phyloP scores from a whole-genome alignment of 495 filamentous ascomycete species.

The Penicillium chermesinum region DNA sequence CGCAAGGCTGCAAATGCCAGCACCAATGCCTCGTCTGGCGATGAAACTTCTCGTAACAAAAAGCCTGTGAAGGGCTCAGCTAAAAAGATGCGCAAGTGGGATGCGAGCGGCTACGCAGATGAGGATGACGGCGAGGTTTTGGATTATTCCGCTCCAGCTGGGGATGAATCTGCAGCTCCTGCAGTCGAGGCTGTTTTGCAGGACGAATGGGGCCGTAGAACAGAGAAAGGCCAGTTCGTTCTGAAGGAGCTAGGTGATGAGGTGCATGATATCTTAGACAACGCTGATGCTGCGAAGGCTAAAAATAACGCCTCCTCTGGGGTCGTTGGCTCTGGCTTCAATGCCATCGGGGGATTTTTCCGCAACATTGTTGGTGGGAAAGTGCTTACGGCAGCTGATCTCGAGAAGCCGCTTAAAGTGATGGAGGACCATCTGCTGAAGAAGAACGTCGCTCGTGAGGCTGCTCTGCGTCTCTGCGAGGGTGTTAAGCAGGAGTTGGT shows the following conservation, averaged over 20 bases:
- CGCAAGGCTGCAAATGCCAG: slow-evolving; percentile 66
- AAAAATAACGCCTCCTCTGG: slow-evolving; percentile 48
- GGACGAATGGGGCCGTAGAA: slow-evolving; percentile 76
- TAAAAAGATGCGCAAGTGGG: slow-evolving; percentile 89
- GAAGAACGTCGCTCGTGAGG: slow-evolving; percentile 96
- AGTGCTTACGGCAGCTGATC: slow-evolving; percentile 75
- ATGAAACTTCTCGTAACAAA: slow-evolving; percentile 61
- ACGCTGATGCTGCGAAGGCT: slow-evolving; percentile 60
- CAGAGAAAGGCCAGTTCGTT: slow-evolving; percentile 85
- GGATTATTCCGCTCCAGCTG: slow-evolving; percentile 73
- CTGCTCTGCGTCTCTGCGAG: slow-evolving; percentile 84
- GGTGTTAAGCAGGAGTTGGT: slow-evolving; percentile 85
- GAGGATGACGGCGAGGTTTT: slow-evolving; percentile 76
- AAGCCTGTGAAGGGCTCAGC: slow-evolving; percentile 51
- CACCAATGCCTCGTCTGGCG: slow-evolving; percentile 73
- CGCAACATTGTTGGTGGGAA: slow-evolving; percentile 93
- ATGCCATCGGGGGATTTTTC: slow-evolving; percentile 79
- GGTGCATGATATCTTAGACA: slow-evolving; percentile 79
- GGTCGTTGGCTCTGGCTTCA: slow-evolving; percentile 70
- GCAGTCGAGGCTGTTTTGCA: slow-evolving; percentile 67
- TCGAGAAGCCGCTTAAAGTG: slow-evolving; percentile 84
- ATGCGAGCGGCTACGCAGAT: slow-evolving; percentile 80
- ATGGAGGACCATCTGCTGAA: slow-evolving; percentile 94
- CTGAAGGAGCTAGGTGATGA: slow-evolving; percentile 90
- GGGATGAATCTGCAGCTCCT: slow-evolving; percentile 48